Conservation (phyloP, 768 basidiomycete species). For the Auricularia sp. region DNA sequence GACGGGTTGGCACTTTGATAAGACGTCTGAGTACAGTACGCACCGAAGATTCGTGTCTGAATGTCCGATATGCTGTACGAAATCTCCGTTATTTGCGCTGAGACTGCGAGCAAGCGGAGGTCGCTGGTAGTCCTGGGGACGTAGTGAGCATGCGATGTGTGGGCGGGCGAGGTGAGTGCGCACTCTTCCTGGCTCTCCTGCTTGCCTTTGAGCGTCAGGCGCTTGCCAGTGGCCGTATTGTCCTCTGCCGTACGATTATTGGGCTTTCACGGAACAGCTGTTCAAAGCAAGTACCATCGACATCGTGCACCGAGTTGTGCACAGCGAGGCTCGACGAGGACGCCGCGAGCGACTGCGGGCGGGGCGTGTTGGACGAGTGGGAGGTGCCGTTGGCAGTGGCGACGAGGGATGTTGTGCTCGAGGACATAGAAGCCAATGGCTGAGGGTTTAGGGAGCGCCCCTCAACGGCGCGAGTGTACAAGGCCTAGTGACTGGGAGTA, state of each 20-base stretch:
- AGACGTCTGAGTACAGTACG: background rate
- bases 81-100: constrained; percentile 79
- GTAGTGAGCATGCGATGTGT: constrained; percentile 5
- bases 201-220: constrained; percentile 37
- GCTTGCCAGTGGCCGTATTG: constrained; percentile 54
- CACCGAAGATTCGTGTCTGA: constrained; percentile 85
- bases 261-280: background rate
- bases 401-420: background rate
- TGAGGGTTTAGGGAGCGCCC: background rate
- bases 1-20: background rate
- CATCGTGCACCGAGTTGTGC: background rate
- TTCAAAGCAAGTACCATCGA: background rate
- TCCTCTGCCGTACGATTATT: constrained; percentile 41
- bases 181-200: constrained; percentile 54
- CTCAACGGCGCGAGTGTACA: background rate
- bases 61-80: constrained; percentile 83
- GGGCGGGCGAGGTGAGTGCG: constrained; percentile 24
- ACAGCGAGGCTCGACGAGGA: background rate
- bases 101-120: constrained; percentile 64
- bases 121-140: constrained; percentile 36
- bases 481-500: too few relatives aligned
- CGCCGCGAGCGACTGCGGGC: background rate
- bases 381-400: background rate
- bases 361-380: background rate
- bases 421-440: background rate